Base-by-base conservation (phyloP, 179 eudicot species). In the Nepenthes alata region DNA sequence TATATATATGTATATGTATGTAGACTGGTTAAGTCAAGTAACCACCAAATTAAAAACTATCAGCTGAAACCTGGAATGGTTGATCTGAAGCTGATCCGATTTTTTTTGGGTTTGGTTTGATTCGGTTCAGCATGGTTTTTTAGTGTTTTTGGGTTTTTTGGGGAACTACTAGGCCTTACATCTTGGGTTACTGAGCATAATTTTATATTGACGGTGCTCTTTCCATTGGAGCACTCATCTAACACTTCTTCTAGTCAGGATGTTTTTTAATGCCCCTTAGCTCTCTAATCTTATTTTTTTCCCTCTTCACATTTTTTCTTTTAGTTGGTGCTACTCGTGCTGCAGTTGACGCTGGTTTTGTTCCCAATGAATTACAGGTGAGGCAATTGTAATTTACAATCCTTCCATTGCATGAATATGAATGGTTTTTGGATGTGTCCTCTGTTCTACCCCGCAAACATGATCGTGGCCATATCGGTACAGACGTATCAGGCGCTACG, bases 261-360 rank as follows among this genome's bases (percentile, higher is more conserved):
- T 3, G 34, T 52, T 3, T 25, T 52, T 6, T 15, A 0, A 5
- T 15, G 5, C 25, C 55, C 34, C 15, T 52, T 3, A 2, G 2
- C 8, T 5, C 13, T n/a, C 15, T n/a, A 2, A 52, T n/a, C 55
- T 13, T 52, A 13, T 14, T 13, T 7, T 13, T 8, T 9, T 0
- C 1, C 10, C 8, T 59, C 6, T 15, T 59, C 60, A 55, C 39
- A 68, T 41, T 58, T 57, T 57, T 57, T 48, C 41, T 60, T 66
- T 10, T 68, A 91, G 98, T 91, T 80, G 98, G 98, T 60, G 98
- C 96, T 35, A 91, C 96, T 61, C 95, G 98, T 67, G 98, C 98
- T 61, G 98, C 95, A 45, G 98, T 91, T 62, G 98, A 91, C 83
- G 98, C 98, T 15, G 96, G 95, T 62, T 91, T 71, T 68, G 87